Base-by-base conservation (phyloP, 768 basidiomycete species). In the Naganishia onofrii region DNA sequence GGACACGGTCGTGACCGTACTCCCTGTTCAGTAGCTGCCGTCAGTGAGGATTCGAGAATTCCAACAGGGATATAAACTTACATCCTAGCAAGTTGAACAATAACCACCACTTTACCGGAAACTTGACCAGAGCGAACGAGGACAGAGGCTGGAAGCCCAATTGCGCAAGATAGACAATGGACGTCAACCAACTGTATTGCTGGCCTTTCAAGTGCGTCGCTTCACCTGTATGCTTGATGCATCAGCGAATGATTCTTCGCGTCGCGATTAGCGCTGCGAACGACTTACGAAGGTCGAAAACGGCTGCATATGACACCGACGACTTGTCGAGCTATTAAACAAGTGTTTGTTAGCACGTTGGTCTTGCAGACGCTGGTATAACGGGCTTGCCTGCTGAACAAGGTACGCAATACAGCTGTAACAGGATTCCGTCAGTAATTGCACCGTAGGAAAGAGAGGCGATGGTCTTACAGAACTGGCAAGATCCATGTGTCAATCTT, bases 221-320 rank as follows among this genome's bases (percentile, higher is more conserved):
- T 54, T 54, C 56, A 38, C 57, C 57, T 65, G 26, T n/a, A 23
- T 51, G 9, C 42, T 2, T 42, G 15, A 2, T 42, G 2, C 12
- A 51, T 51, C 48, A 51, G 57, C 31, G 57, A 56, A n/a, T 58
- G 8, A 38, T 58, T 55, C 32, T 17, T 2, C 17, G 23, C 19
- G 13, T 2, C 17, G 23, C 19, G 13, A 19, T 21, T 5, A 19
- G n/a, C 55, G 28, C 10, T n/a, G 38, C 34, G 17, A 76, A 17
- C 19, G 34, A 58, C 57, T 58, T 58, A 58, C 57, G 57, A 38
- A 58, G 57, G n/a, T 58, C 57, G 13, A 58, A 85, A 9, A 85
- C 83, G 7, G 84, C 83, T 0, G 85, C 82, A 71, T 85, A 86
- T 13, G 84, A 84, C 29, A 86, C 74, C 2, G 84, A 84, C 1